Evolutionary conservation across 257 asterid species (phyloP).

Genomic region (Ocimum tenuiflorum): DNA sequence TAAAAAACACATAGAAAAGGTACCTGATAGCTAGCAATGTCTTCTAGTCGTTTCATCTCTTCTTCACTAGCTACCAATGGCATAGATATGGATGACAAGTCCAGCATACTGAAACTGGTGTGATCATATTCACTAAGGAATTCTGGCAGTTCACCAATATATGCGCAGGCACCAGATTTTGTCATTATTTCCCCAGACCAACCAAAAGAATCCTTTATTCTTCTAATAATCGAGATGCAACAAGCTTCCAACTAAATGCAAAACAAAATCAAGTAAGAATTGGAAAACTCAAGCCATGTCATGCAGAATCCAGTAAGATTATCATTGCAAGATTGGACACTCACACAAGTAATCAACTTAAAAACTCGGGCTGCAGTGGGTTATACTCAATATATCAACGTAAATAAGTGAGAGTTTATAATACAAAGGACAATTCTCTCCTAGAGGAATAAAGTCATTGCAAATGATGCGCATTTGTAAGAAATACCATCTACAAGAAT

Average conservation of each 20-base stretch:
- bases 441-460: background rate
- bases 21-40: conserved; percentile 90
- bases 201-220: conserved; percentile 51
- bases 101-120: conserved; percentile 20
- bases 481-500: conserved; percentile 1
- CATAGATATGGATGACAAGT: conserved; percentile 30
- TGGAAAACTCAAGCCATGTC: background rate
- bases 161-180: conserved; percentile 38
- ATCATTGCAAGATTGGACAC: background rate
- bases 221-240: conserved; percentile 43
- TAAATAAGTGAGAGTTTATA: background rate
- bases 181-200: conserved; percentile 68
- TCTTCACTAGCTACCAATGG: conserved; percentile 39
- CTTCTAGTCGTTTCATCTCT: conserved; percentile 53
- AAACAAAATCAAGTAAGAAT: conserved; percentile 15
- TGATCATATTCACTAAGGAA: conserved; percentile 37
- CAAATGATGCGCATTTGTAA: background rate
- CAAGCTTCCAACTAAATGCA: conserved; percentile 48
- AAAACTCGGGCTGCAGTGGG: background rate
- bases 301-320: background rate
- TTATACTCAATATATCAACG: background rate
- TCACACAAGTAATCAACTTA: background rate
- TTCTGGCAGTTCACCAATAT: conserved; percentile 61
- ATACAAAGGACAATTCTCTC: background rate
- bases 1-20: background rate